Percentiles rank a stretch among this genome's conserved stretches.
phyloP scores from a whole-genome alignment of 1,284 basidiomycete species.

The Takashimella tepidaria region DNA sequence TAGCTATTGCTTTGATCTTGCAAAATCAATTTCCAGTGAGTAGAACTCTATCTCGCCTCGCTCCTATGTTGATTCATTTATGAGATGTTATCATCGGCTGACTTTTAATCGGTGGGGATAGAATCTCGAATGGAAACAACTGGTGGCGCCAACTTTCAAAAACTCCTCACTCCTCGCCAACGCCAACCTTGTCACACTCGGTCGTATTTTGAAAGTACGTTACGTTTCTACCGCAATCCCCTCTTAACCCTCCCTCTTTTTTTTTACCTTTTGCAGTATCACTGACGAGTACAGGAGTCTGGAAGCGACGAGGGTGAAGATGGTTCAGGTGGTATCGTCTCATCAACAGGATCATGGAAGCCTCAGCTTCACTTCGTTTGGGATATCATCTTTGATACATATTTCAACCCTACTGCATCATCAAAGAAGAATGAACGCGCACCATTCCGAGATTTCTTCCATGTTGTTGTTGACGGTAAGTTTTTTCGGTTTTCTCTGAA shows the following conservation, averaged over 20 bases:
- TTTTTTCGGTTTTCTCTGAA: too few relatives aligned
- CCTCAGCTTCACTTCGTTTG: constrained; percentile 90
- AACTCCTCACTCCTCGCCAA: constrained; percentile 59
- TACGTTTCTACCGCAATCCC: not conserved
- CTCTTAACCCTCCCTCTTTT: too few relatives aligned
- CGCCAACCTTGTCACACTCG: constrained; percentile 67
- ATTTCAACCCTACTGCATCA: constrained; percentile 52
- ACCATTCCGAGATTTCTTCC: constrained; percentile 85
- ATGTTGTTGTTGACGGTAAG: constrained; percentile 81
- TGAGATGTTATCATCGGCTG: too few relatives aligned
- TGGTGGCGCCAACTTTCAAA: constrained; percentile 75
- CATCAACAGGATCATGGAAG: constrained; percentile 66
- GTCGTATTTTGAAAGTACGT: constrained; percentile 69
- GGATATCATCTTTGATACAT: constrained; percentile 72
- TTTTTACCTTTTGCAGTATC: too few relatives aligned
- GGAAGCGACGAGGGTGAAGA: constrained; percentile 41
- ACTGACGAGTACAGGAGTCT: constrained; percentile 21
- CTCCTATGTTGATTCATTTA: not conserved
- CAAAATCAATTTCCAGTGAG: constrained; percentile 55
- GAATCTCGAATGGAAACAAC: constrained; percentile 61
- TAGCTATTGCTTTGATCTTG: constrained; percentile 71
- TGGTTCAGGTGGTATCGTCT: constrained; percentile 20
- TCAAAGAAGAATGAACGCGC: constrained; percentile 50
- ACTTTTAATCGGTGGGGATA: too few relatives aligned
- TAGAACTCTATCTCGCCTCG: constrained; percentile 2